These are phyloP conservation scores for Trichosporon coremiiforme DNA, from an alignment of 1,284 basidiomycete genomes.

Conservation along the genomic window DNA sequence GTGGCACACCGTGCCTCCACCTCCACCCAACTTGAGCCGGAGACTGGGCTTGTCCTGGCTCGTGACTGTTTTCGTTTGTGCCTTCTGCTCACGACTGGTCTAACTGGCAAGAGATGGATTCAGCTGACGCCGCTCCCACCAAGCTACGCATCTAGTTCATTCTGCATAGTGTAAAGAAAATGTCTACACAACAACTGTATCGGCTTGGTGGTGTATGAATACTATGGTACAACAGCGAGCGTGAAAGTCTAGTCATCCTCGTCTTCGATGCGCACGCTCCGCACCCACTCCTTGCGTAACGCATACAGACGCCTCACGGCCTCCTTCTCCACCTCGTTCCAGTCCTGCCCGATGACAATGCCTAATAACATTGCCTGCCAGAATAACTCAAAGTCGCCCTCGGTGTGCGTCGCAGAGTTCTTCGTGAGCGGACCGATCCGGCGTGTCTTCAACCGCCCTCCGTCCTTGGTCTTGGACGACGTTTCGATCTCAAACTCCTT, in stretches of 20 bases:
- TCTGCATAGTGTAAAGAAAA: neutral
- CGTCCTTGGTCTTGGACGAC: neutral
- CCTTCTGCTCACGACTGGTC: neutral
- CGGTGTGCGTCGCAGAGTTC: conserved; percentile 6
- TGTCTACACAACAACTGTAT: neutral
- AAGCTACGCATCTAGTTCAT: neutral
- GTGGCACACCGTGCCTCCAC: conserved; percentile 20
- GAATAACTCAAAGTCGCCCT: conserved; percentile 16
- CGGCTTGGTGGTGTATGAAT: neutral
- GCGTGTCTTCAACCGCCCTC: conserved; percentile 28
- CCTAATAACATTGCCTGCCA: conserved; percentile 14
- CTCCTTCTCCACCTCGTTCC: conserved; percentile 11
- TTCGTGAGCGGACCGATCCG: conserved; percentile 25
- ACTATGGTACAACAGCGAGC: conserved; percentile 1
- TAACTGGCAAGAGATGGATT: no score
- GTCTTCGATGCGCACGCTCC: conserved; percentile 15
- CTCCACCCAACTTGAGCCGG: neutral
- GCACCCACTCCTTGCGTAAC: conserved; percentile 13
- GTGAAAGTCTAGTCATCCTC: neutral
- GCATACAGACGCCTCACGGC: conserved; percentile 17
- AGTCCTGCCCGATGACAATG: conserved; percentile 7
- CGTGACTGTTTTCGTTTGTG: conserved; percentile 3
- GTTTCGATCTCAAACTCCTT: conserved; percentile 30
- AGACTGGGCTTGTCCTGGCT: neutral
- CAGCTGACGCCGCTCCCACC: neutral